These are phyloP conservation scores for Penicillium sclerotiorum DNA, from an alignment of 2,329 filamentous ascomycete species.

Conservation along the genomic window DNA sequence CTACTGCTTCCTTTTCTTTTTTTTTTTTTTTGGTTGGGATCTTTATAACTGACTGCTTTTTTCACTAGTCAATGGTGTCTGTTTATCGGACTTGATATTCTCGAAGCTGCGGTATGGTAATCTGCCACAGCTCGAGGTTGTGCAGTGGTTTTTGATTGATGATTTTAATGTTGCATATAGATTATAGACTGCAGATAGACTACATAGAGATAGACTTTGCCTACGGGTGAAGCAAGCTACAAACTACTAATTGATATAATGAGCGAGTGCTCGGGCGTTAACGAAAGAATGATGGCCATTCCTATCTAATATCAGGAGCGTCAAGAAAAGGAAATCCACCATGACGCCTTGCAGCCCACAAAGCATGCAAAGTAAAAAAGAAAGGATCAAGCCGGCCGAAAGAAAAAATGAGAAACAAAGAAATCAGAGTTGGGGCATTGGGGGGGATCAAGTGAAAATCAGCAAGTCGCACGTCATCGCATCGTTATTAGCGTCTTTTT, in stretches of 20 bases:
- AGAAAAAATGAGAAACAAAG: slow-evolving; percentile 7
- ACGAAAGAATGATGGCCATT: slow-evolving; percentile 22
- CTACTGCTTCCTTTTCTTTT: background rate
- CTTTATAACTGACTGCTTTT: slow-evolving; percentile 5
- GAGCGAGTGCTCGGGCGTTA: too few species aligned
- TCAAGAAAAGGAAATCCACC: slow-evolving; percentile 15
- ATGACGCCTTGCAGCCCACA: slow-evolving; percentile 24
- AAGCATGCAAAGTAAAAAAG: slow-evolving; percentile 11
- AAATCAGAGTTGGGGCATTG: slow-evolving; percentile 10
- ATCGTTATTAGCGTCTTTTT: slow-evolving; percentile 18
- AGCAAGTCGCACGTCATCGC: slow-evolving; percentile 20
- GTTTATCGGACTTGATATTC: slow-evolving; percentile 10
- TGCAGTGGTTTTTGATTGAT: too few species aligned
- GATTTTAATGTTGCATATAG: too few species aligned
- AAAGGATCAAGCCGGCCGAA: slow-evolving; percentile 22
- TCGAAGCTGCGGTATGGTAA: too few species aligned
- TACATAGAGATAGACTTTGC: too few species aligned
- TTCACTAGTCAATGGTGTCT: slow-evolving; percentile 36
- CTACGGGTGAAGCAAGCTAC: too few species aligned
- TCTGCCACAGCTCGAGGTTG: too few species aligned
- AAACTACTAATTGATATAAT: background rate
- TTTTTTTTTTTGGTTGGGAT: too few species aligned
- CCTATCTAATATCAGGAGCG: slow-evolving; percentile 31
- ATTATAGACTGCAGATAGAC: too few species aligned
- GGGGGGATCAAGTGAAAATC: slow-evolving; percentile 17